Evolutionary conservation across 1,139 yeast species (phyloP).

Genomic region (Kodamaea derodonti): DNA sequence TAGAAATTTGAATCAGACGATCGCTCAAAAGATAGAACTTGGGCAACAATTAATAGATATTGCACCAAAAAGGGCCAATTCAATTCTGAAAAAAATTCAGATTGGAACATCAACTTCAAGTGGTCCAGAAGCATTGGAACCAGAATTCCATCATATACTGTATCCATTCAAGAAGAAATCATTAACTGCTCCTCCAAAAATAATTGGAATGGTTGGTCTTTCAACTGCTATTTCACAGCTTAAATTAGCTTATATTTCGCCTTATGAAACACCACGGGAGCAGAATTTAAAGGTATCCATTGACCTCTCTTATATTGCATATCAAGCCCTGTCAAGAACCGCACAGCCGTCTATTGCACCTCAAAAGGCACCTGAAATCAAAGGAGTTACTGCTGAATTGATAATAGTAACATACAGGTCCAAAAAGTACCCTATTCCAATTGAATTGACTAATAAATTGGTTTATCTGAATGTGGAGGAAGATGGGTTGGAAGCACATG

Average conservation of each 20-base stretch:
- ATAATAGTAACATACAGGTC: constrained; percentile 18
- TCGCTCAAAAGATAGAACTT: constrained; percentile 15
- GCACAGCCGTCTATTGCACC: constrained; percentile 7
- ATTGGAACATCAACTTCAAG: neutral
- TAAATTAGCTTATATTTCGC: constrained; percentile 13
- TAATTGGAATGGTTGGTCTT: constrained; percentile 18
- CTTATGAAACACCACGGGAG: constrained; percentile 4
- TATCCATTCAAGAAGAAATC: constrained; percentile 19
- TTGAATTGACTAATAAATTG: constrained; percentile 17
- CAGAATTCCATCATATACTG: constrained; percentile 8
- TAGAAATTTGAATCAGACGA: constrained; percentile 14
- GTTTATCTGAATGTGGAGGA: constrained; percentile 15
- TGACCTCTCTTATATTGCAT: constrained; percentile 8
- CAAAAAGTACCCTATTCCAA: constrained; percentile 22
- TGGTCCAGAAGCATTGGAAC: neutral
- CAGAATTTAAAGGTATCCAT: constrained; percentile 12
- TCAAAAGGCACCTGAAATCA: constrained; percentile 18
- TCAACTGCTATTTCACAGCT: constrained; percentile 15
- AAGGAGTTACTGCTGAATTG: constrained; percentile 16
- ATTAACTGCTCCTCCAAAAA: constrained; percentile 19
- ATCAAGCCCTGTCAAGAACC: too few relatives aligned
- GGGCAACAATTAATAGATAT: constrained; percentile 10
- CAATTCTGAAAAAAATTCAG: constrained; percentile 3
- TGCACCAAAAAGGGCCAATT: constrained; percentile 2
- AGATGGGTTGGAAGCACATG: constrained; percentile 17